Evolutionary conservation across 2,329 filamentous ascomycete species (phyloP).

Genomic region (Aspergillus sp.): DNA sequence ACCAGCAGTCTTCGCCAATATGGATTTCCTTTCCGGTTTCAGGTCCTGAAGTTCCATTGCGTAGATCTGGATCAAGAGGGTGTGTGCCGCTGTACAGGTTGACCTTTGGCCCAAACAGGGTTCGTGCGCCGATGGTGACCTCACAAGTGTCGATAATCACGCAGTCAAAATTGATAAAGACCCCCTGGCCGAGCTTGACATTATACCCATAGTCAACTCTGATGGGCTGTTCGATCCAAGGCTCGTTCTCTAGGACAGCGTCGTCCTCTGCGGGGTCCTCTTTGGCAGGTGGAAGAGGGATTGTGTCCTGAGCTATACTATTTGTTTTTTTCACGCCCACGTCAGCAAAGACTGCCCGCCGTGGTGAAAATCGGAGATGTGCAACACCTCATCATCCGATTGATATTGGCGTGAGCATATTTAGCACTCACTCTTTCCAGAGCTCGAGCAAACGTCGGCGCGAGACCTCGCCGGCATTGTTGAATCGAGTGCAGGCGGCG

Average conservation of each 20-base stretch:
- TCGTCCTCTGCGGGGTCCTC: conserved; percentile 64
- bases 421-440: conserved; percentile 65
- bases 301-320: conserved; percentile 64
- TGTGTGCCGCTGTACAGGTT: conserved; percentile 74
- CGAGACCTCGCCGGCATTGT: conserved; percentile 59
- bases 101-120: conserved; percentile 76
- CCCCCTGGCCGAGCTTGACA: conserved; percentile 66
- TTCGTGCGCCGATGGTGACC: conserved; percentile 74
- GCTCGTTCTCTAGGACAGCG: conserved; percentile 60
- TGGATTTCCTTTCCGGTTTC: conserved; percentile 72
- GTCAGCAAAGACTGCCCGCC: background rate
- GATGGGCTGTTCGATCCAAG: conserved; percentile 70
- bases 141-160: conserved; percentile 74
- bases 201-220: conserved; percentile 78
- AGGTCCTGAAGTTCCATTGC: conserved; percentile 73
- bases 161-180: conserved; percentile 74
- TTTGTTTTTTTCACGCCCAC: background rate
- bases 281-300: conserved; percentile 61
- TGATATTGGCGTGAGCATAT: background rate
- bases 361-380: background rate
- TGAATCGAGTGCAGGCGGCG: conserved; percentile 63
- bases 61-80: conserved; percentile 70
- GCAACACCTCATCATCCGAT: background rate
- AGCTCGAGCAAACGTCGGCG: conserved; percentile 65
- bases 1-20: conserved; percentile 79